Evolutionary conservation across 352 stramenopile genomes (phyloP), one percentile per base, ranked within the genome.

Genomic region (Phytophthora palmivora): DNA sequence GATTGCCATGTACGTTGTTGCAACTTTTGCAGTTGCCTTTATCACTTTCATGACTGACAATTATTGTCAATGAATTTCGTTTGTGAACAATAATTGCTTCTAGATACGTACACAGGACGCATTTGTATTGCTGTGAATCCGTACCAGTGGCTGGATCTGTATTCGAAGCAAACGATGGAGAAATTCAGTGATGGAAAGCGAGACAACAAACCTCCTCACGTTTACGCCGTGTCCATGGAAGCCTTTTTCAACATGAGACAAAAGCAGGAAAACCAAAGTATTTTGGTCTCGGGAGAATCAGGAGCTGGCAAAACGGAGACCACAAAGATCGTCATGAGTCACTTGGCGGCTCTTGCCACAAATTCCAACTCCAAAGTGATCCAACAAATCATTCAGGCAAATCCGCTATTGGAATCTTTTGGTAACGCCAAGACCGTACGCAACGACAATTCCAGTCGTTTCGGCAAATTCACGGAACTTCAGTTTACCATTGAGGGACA

Each of bases 251-350:
- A 92, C 58, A 93, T 96, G 87, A 70, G 80, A 26, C 65, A 76
- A 28, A 71, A 81, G 18, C 66, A 76, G 39, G 75, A 88, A 38
- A 96, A 98, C 74, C 96, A 99, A 72, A 98, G 89, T 34, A 98
- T 99, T 69, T 73, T 99, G 11, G 94, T 99, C 3, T 96, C 78
- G 43, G 96, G 96, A 30, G 96, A 99, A 68, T 97, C 87, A 11
- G 96, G 96, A 41, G 95, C 96, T 26, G 96, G 96, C 47, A 99
- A 99, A 72, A 99, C 96, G 0, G 95, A 98, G 75, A 98, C 96
- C 10, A 98, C 96, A 15, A 99, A 98, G 76, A 97, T 98, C 62
- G 88, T 98, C 47, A 97, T 98, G 87, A 93, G 86, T 45, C 95
- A 98, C 65, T 74, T 99, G 37, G 91, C 92, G 0, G 87, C 86